A percentile compares a stretch with the other conserved stretches of the same genome.
Conservation (phyloP, 2,329 filamentous ascomycete genomes). For the Xylariaceae sp. region DNA sequence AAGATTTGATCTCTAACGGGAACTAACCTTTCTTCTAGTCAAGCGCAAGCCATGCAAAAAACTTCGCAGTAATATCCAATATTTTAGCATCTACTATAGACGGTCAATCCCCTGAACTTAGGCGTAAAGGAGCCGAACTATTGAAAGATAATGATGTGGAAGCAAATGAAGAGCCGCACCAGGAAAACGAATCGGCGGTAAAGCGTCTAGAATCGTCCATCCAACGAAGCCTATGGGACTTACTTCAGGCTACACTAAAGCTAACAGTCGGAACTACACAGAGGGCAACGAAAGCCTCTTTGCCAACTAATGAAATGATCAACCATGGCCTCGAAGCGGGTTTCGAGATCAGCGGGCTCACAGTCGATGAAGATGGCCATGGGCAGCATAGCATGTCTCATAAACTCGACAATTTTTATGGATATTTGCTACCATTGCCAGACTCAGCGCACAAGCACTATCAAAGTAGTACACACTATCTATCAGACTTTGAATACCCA, state of each 20-base stretch:
- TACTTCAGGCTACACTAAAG: conserved; percentile 31
- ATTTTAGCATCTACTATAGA: conserved; percentile 31
- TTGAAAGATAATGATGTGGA: neutral
- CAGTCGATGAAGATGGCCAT: neutral
- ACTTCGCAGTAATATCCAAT: conserved; percentile 33
- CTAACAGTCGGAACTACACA: conserved; percentile 26
- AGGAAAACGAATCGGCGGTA: neutral
- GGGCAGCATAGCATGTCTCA: neutral
- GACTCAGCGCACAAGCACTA: neutral
- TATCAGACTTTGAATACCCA: neutral
- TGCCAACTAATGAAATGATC: neutral
- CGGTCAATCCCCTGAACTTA: conserved; percentile 32
- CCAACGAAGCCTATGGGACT: conserved; percentile 32
- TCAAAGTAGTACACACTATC: neutral
- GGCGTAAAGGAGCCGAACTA: conserved; percentile 27
- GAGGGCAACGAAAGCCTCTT: neutral
- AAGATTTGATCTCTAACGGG: neutral
- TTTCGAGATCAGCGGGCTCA: neutral
- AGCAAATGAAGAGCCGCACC: neutral
- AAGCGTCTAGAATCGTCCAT: conserved; percentile 19
- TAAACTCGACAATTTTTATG: neutral
- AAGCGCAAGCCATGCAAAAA: conserved; percentile 27
- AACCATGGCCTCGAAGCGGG: too few relatives aligned
- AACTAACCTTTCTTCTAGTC: conserved; percentile 26
- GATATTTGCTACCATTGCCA: neutral